A percentile compares a stretch with the other conserved stretches of the same genome.
These are phyloP conservation scores for Rugonectria rugulosa DNA, from an alignment of 2,329 filamentous ascomycete species.

Conservation along the genomic window DNA sequence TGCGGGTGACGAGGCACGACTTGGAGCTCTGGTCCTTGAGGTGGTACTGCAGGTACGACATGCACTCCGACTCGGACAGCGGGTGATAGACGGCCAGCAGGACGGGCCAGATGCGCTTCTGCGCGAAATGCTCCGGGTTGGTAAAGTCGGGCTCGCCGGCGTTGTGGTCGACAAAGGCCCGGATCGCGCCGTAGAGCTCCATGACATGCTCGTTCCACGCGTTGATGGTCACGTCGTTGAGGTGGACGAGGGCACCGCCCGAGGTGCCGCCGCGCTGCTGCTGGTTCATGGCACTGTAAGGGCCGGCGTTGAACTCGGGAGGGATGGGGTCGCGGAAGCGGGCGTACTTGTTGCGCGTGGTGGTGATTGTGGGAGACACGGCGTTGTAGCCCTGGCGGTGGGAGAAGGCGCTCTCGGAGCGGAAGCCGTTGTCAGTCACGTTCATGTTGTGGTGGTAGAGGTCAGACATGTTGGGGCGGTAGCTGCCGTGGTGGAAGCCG, in stretches of 20 bases:
- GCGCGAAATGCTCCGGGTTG: conserved; percentile 38
- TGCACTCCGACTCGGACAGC: conserved; percentile 47
- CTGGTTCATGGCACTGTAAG: conserved; percentile 26
- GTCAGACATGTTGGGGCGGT: conserved; percentile 45
- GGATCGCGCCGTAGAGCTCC: conserved; percentile 47
- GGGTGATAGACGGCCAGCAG: conserved; percentile 48
- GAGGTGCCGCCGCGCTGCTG: conserved; percentile 27
- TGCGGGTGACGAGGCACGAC: conserved; percentile 52
- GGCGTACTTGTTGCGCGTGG: conserved; percentile 39
- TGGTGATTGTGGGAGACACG: conserved; percentile 41
- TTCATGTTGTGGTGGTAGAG: conserved; percentile 41
- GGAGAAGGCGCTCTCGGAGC: conserved; percentile 32
- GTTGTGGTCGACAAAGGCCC: conserved; percentile 46
- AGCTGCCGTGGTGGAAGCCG: conserved; percentile 41
- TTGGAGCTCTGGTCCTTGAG: conserved; percentile 50
- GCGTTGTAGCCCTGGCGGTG: conserved; percentile 39
- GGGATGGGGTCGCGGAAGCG: conserved; percentile 39
- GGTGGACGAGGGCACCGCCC: conserved; percentile 43
- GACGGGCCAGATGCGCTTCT: conserved; percentile 46
- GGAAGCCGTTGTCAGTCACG: conserved; percentile 30
- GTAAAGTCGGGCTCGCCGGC: conserved; percentile 43
- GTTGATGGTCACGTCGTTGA: conserved; percentile 44
- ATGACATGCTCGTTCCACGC: conserved; percentile 48
- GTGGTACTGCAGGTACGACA: conserved; percentile 52
- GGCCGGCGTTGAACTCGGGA: conserved; percentile 27